Conservation (phyloP, 2,329 filamentous ascomycete genomes). For the Macroventuria anomochaeta region DNA sequence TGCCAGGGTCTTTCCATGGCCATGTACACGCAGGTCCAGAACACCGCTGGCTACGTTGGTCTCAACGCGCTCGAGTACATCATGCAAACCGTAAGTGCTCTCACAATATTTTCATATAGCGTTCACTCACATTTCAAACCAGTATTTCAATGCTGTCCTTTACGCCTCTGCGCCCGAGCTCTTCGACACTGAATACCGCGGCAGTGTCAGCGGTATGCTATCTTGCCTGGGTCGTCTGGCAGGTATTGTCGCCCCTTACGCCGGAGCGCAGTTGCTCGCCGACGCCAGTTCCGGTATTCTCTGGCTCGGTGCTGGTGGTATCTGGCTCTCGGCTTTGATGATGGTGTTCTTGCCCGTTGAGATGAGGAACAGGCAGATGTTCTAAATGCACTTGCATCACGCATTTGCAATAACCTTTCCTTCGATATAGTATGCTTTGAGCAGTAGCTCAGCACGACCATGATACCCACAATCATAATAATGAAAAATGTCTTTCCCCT, state of each 20-base stretch:
- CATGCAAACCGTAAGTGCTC: slow-evolving; percentile 37
- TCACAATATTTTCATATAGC: no score
- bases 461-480: slow-evolving; percentile 10
- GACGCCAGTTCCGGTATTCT: slow-evolving; percentile 35
- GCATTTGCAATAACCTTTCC: neutral
- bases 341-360: slow-evolving; percentile 42
- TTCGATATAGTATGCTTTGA: neutral
- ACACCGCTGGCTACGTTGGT: slow-evolving; percentile 36
- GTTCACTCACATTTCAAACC: neutral
- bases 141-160: slow-evolving; percentile 42
- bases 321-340: slow-evolving; percentile 37
- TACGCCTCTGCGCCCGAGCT: slow-evolving; percentile 40
- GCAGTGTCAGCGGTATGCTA: slow-evolving; percentile 40
- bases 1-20: slow-evolving; percentile 40
- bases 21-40: slow-evolving; percentile 40
- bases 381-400: slow-evolving; percentile 16
- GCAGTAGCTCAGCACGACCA: slow-evolving; percentile 7
- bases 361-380: slow-evolving; percentile 42
- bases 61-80: slow-evolving; percentile 41
- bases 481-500: neutral
- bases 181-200: slow-evolving; percentile 39
- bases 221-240: slow-evolving; percentile 37
- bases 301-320: slow-evolving; percentile 40
- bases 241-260: slow-evolving; percentile 39
- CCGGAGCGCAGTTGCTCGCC: slow-evolving; percentile 32